Evolutionary conservation across 202 grass and related monocot species (phyloP), one percentile per base, ranked within the genome.

Genomic region (Sporobolus alterniflorus): DNA sequence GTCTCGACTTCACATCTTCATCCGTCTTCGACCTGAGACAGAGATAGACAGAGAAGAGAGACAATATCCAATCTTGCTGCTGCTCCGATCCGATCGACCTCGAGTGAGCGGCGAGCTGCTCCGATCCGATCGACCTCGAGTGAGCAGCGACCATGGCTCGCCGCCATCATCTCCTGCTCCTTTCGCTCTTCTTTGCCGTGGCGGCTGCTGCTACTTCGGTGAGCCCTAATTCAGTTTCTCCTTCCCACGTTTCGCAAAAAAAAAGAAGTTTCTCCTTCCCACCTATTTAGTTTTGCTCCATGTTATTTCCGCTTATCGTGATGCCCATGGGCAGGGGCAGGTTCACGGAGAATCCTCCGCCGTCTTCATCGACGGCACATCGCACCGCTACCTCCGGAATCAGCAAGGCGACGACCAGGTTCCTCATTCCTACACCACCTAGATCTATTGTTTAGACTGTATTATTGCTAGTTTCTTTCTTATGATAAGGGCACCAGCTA

Each of bases 311-410:
- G 63, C 28, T 55, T 52, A 86, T 12, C 59, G 25, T 56, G 67
- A 20, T 73, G 33, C 7, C 71, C 11, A 3, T 55, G 11, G 33
- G 60, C 56, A 60, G 29, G 77, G 15, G 4, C 68, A 52, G 42
- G 69, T 61, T 61, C 40, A 81, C 18, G 66, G 66, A 44, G 50
- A 59, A 41, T 70, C 77, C 28, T 74, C 82, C 43, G 76, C 83
- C 5, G 67, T 71, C 52, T 90, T 90, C 84, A 68, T 90, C 61
- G 88, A 90, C 30, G 67, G 66, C 50, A 26, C 79, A 1, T 86
- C 84, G 43, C 79, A 74, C 44, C 88, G 83, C 61, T 90, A 86
- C 88, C 74, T 90, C 25, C 68, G 88, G 69, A 52, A 79, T 78
- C 88, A 83, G 61, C 88, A 36, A 61, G 31, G 15, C 42, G 50